Percentiles rank a stretch among this genome's conserved stretches.
phyloP scores from a whole-genome alignment of 257 asterid species.

The Prunella vulgaris region DNA sequence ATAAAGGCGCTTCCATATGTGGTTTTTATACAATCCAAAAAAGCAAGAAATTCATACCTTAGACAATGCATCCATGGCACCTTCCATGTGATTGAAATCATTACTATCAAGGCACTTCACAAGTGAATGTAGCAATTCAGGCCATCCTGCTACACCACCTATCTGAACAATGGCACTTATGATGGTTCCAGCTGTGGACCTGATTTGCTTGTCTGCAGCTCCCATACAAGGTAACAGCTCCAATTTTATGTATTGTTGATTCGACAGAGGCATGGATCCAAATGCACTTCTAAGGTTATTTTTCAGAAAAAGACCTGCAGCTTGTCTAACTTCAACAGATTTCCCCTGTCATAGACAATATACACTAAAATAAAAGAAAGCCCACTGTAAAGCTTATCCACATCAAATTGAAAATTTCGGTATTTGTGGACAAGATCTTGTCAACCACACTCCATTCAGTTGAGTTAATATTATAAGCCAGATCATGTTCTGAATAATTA shows the following conservation, averaged over 20 bases:
- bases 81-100: constrained; percentile 87
- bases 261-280: constrained; percentile 56
- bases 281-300: constrained; percentile 67
- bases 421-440: background rate
- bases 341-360: constrained; percentile 62
- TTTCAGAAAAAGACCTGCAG: constrained; percentile 93
- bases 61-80: constrained; percentile 99
- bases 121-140: constrained; percentile 79
- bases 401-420: constrained; percentile 1
- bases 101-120: constrained; percentile 89
- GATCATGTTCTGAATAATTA: background rate
- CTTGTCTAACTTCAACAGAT: constrained; percentile 90
- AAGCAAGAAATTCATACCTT: constrained; percentile 50
- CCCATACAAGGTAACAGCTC: constrained; percentile 91
- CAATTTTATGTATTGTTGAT: constrained; percentile 70
- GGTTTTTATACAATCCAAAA: constrained; percentile 6
- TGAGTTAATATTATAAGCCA: background rate
- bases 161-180: constrained; percentile 85
- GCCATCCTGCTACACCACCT: constrained; percentile 84
- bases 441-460: background rate
- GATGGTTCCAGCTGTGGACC: constrained; percentile 94
- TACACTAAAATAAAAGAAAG: background rate
- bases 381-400: background rate
- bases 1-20: background rate
- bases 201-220: constrained; percentile 74